phyloP scores from a whole-genome alignment of 2,329 filamentous ascomycete species.

The Pleoardoris graminearum region DNA sequence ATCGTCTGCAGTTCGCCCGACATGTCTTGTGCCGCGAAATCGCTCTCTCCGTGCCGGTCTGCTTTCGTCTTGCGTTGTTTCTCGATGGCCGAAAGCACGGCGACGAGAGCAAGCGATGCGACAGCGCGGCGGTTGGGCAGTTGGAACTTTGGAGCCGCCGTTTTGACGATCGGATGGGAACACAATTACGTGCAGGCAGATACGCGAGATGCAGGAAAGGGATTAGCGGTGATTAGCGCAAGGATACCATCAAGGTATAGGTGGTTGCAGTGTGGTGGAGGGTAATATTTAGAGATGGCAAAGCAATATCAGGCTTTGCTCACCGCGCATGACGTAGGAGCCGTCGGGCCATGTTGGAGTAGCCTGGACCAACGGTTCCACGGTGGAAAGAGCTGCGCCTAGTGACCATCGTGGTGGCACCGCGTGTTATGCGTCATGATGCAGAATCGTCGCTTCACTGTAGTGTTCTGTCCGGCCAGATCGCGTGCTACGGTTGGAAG shows the following conservation, averaged over 20 bases:
- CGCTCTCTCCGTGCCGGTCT: constrained; percentile 13
- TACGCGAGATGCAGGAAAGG: constrained; percentile 1
- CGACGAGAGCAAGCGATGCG: constrained; percentile 40
- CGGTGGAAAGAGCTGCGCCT: too few relatives aligned
- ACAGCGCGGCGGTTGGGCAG: constrained; percentile 28
- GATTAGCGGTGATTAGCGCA: constrained; percentile 1
- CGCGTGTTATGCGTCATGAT: constrained; percentile 9
- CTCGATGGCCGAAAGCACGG: constrained; percentile 39
- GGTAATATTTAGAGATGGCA: neutral
- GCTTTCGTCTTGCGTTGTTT: constrained; percentile 35
- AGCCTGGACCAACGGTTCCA: constrained; percentile 1
- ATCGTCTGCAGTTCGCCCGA: constrained; percentile 51
- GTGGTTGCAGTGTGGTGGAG: neutral
- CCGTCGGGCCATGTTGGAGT: neutral
- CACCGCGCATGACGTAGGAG: constrained; percentile 3
- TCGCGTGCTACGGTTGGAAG: too few relatives aligned
- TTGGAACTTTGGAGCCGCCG: constrained; percentile 31
- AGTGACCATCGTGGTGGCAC: neutral
- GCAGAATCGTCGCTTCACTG: constrained; percentile 1
- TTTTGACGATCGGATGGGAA: constrained; percentile 21
- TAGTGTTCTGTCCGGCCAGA: too few relatives aligned
- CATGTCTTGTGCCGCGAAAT: constrained; percentile 37
- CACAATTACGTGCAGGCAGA: constrained; percentile 1
- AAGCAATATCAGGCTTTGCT: constrained; percentile 1
- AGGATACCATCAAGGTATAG: neutral